Evolutionary conservation across 2,329 filamentous ascomycete species (phyloP), one percentile per base, ranked within the genome.

Genomic region (Diaporthe sp.): DNA sequence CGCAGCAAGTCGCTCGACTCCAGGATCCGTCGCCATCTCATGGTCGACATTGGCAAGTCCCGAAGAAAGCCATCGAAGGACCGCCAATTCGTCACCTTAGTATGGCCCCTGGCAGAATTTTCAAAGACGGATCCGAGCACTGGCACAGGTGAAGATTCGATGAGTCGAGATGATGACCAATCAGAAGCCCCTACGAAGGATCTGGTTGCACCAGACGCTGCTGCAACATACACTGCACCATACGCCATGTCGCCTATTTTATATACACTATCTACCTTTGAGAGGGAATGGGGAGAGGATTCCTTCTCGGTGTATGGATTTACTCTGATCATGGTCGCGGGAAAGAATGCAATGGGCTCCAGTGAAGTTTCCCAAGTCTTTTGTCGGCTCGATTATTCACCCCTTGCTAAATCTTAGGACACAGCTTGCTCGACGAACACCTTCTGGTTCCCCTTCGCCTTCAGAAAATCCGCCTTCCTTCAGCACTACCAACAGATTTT

Each of bases 241-340:
- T n/a, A 22, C 25, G 9, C 61, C 17, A 65, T 22, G 61, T 15
- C 61, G 25, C 61, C 39, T 7, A 49, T 22, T 4, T 65, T 65
- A 34, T 12, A 65, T 49, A 9, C 42, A 49, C n/a, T 65, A 49
- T 49, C 42, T 13, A 42, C 22, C 17, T 65, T 65, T 65, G 61
- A 65, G 25, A 65, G 34, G 17, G 61, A 65, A 49, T 65, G 61
- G 42, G 61, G 61, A 49, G 61, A 65, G 42, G 61, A 65, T n/a
- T 34, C 2, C 8, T 65, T 47, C 13, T 65, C 61, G 22, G 61
- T 42, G 9, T 65, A 65, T 49, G 61, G 61, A 49, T 49, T 65
- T 5, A 31, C 25, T 12, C 10, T 65, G 13, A 65, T 65, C 25
- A 49, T 65, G 39, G 61, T 49, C 1, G 61, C 61, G 12, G 61